Evolutionary conservation across 148 eudicot species (phyloP).

Genomic region (Amaranthus palmeri): DNA sequence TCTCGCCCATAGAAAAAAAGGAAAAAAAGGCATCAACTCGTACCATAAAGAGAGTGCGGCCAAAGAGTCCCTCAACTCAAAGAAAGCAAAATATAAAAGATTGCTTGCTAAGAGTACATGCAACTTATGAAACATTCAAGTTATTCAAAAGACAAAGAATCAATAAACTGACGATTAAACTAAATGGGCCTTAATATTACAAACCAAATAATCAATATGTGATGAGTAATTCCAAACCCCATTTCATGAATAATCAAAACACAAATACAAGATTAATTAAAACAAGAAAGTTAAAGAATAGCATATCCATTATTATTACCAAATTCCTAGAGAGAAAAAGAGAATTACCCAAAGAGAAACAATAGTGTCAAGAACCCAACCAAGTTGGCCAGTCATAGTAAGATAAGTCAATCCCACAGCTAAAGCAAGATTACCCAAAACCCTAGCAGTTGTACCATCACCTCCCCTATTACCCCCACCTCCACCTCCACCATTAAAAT

Average conservation of each 20-base stretch:
- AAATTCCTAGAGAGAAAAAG: neutral
- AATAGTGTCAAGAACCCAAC: conserved; percentile 87
- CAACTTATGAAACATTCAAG: neutral
- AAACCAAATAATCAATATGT: neutral
- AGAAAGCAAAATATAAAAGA: no score
- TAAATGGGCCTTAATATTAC: neutral
- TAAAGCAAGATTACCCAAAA: conserved; percentile 71
- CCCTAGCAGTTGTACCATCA: conserved; percentile 41
- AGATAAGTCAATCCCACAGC: conserved; percentile 83
- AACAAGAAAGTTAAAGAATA: neutral
- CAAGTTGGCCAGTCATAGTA: conserved; percentile 79
- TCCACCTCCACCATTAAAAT: conserved; percentile 51
- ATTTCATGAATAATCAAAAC: neutral
- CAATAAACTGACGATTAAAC: neutral
- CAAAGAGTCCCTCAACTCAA: no score
- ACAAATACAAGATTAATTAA: no score
- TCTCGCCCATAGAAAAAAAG: no score
- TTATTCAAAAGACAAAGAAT: neutral
- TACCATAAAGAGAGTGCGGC: no score
- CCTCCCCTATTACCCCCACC: conserved; percentile 51
- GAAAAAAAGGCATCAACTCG: no score
- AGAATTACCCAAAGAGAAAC: conserved; percentile 77
- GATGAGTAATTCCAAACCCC: neutral
- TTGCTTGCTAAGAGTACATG: no score
- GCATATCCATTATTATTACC: neutral